These are phyloP conservation scores for Remersonia thermophila DNA, from an alignment of 2,329 filamentous ascomycete species.

Conservation along the genomic window DNA sequence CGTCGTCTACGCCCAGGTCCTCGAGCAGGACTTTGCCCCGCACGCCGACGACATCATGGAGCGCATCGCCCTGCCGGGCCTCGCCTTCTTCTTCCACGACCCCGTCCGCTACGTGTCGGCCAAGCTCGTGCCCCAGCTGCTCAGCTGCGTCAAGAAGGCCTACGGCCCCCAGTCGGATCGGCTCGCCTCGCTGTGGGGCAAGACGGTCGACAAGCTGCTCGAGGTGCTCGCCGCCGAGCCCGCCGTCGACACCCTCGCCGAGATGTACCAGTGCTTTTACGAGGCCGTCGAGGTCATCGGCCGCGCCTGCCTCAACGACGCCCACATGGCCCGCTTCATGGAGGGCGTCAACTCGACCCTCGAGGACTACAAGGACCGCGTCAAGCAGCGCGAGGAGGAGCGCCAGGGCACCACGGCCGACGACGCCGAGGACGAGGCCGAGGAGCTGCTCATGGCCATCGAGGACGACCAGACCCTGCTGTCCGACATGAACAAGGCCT, in stretches of 20 bases:
- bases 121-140: constrained; percentile 82
- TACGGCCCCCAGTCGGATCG: constrained; percentile 72
- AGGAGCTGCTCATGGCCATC: constrained; percentile 79
- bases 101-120: constrained; percentile 90
- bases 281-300: constrained; percentile 93
- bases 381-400: constrained; percentile 73
- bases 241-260: constrained; percentile 87
- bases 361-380: constrained; percentile 84
- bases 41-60: constrained; percentile 92
- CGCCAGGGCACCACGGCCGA: constrained; percentile 60
- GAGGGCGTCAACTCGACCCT: constrained; percentile 74
- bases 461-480: constrained; percentile 95
- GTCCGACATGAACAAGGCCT: constrained; percentile 99
- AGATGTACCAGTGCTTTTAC: constrained; percentile 99
- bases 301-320: constrained; percentile 62
- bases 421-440: constrained; percentile 76
- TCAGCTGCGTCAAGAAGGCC: constrained; percentile 88
- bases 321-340: constrained; percentile 81
- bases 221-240: constrained; percentile 91
- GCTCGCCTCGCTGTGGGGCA: constrained; percentile 70
- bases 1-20: constrained; percentile 89
- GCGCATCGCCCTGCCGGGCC: constrained; percentile 83
- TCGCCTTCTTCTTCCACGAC: constrained; percentile 99
- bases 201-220: constrained; percentile 78
- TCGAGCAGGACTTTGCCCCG: constrained; percentile 84